phyloP scores from a whole-genome alignment of 225 moss, liverwort and hornwort species.

The Lunularia cruciata region DNA sequence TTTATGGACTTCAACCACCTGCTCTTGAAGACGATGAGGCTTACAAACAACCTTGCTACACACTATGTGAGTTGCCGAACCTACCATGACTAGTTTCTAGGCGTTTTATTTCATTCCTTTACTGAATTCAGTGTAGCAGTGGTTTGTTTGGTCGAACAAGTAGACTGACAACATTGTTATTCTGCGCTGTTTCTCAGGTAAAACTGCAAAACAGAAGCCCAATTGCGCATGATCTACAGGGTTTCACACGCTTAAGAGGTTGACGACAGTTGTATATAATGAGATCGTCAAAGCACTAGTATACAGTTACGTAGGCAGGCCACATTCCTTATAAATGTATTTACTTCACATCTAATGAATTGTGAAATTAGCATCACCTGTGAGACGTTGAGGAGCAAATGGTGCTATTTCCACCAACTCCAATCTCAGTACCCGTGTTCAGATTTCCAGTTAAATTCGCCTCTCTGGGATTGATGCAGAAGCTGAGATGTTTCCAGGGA shows the following conservation, averaged over 20 bases:
- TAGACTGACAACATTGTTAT: neutral
- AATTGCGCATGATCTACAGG: conserved; percentile 21
- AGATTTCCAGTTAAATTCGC: no score
- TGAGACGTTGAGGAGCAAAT: no score
- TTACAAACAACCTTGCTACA: conserved; percentile 43
- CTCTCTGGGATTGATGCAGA: no score
- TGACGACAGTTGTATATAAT: neutral
- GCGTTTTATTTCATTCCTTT: no score
- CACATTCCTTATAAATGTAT: no score
- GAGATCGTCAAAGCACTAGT: neutral
- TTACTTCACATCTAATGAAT: no score
- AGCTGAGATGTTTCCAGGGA: no score
- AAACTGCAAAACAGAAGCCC: conserved; percentile 29
- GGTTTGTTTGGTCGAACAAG: neutral
- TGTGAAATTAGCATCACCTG: no score
- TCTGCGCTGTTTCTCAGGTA: conserved; percentile 12
- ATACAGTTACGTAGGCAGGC: neutral
- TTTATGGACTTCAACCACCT: conserved; percentile 41
- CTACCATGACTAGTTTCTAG: neutral
- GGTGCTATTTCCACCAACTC: no score
- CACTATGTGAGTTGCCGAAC: conserved; percentile 32
- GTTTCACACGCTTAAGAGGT: neutral
- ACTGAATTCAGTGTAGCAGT: neutral
- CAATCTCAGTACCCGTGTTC: no score
- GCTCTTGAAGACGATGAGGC: conserved; percentile 42